Evolutionary conservation across 1,284 basidiomycete genomes (phyloP), one percentile per base, ranked within the genome.

Genomic region (Ganoderma leucocontextum): DNA sequence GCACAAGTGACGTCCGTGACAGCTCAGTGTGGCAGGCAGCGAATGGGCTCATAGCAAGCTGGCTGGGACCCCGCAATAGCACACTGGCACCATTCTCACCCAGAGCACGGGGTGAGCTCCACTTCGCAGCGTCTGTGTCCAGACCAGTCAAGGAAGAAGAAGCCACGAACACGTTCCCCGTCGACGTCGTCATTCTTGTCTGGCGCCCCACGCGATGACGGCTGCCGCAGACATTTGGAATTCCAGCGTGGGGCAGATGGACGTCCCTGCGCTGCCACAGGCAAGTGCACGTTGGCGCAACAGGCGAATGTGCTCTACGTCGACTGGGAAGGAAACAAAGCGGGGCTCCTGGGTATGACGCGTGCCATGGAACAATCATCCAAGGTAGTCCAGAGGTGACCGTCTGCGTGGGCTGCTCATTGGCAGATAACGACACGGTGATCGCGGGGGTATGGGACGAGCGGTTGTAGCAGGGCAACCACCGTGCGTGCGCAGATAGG

Each of bases 81-180:
- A 61, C 35, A 19, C 39, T 49, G 41, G 58, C 60, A 41, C 60
- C 36, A 49, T 62, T 66, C 65, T 58, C 60, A 62, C 52, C 41
- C 13, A 59, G 55, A 62, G 53, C 60, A 29, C 61, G 38, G 38
- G 42, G 39, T 22, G 35, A 44, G 19, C 39, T 49, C 64, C 61
- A 58, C 64, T n/a, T 62, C 64, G 41, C 60, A n/a, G 60, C 64
- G 55, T 62, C 64, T 57, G 10, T 8, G 49, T 38, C 64, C n/a
- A 66, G 60, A 19, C 60, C 65, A 33, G 61, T 59, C 52, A 62
- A 58, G 29, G 65, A 33, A 36, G 4, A 17, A 1, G 53, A 36
- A 53, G 41, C 22, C 29, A 19, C 25, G 25, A 49, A 47, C 58
- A 60, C n/a, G 22, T 41, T 25, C 58, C 36, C n/a, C 22, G 1